Evolutionary conservation across 2,329 filamentous ascomycete species (phyloP).

Genomic region (Paramyrothecium roridum): DNA sequence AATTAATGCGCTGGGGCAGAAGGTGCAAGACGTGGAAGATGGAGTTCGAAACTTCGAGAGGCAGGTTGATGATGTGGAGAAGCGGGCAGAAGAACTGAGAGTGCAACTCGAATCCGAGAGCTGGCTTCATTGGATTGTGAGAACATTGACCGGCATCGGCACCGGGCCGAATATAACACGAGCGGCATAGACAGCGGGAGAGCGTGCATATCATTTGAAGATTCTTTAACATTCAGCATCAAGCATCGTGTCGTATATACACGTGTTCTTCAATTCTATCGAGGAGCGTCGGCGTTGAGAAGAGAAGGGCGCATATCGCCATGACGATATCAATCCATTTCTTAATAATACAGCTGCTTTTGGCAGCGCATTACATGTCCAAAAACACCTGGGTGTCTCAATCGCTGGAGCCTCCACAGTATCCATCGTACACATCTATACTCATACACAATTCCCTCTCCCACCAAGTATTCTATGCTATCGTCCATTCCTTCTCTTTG

Average conservation of each 20-base stretch:
- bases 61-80: conserved; percentile 71
- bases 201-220: conserved; percentile 1
- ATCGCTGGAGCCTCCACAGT: background rate
- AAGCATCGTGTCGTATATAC: background rate
- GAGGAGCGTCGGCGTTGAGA: conserved; percentile 1
- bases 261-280: background rate
- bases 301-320: conserved; percentile 8
- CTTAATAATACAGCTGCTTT: background rate
- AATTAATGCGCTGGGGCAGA: conserved; percentile 72
- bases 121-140: conserved; percentile 62
- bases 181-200: conserved; percentile 12
- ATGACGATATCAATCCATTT: background rate
- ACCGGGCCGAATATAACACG: conserved; percentile 54
- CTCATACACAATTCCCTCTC: conserved; percentile 13
- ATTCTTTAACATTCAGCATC: conserved; percentile 1
- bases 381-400: background rate
- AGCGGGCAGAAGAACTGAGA: conserved; percentile 60
- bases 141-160: conserved; percentile 58
- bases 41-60: conserved; percentile 76
- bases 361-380: background rate
- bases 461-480: too few species aligned
- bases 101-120: conserved; percentile 60
- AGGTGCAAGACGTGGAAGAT: conserved; percentile 84
- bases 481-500: too few species aligned
- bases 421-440: conserved; percentile 9